A percentile compares a stretch with the other conserved stretches of the same genome.
These are phyloP conservation scores for Tetrapisispora arboricola DNA, from an alignment of 805 yeast genomes.

Conservation along the genomic window DNA sequence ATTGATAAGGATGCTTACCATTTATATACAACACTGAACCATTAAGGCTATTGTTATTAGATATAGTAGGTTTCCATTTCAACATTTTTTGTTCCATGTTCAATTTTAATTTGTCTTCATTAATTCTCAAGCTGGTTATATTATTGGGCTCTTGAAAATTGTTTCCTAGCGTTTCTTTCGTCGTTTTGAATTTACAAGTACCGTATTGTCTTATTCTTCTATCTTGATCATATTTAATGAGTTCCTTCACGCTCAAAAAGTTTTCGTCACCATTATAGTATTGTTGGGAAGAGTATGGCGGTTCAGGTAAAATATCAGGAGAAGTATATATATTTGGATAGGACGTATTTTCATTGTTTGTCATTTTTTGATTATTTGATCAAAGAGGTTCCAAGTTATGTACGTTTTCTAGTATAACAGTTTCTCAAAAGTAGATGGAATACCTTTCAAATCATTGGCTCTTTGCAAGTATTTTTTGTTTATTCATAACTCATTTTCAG, in stretches of 20 bases:
- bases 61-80: conserved; percentile 22
- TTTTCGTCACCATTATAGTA: background rate
- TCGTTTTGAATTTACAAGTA: background rate
- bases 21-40: conserved; percentile 20
- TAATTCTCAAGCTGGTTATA: conserved; percentile 2
- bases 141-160: background rate
- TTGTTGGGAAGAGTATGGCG: background rate
- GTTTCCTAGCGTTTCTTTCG: too few relatives aligned
- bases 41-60: conserved; percentile 9
- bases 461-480: too few relatives aligned
- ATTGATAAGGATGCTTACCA: conserved; percentile 24
- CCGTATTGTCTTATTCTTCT: conserved; percentile 5
- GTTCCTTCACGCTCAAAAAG: conserved; percentile 16
- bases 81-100: conserved; percentile 23
- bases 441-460: too few relatives aligned
- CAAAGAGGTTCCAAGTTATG: too few relatives aligned
- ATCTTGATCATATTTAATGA: conserved; percentile 21
- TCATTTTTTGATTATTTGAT: background rate
- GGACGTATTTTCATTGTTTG: background rate
- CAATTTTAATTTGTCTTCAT: conserved; percentile 11
- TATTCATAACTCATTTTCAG: too few relatives aligned
- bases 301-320: background rate
- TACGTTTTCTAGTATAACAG: too few relatives aligned
- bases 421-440: too few relatives aligned
- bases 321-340: background rate